Evolutionary conservation across 345 rosid species (phyloP).

Genomic region (Hirschfeldia incana): DNA sequence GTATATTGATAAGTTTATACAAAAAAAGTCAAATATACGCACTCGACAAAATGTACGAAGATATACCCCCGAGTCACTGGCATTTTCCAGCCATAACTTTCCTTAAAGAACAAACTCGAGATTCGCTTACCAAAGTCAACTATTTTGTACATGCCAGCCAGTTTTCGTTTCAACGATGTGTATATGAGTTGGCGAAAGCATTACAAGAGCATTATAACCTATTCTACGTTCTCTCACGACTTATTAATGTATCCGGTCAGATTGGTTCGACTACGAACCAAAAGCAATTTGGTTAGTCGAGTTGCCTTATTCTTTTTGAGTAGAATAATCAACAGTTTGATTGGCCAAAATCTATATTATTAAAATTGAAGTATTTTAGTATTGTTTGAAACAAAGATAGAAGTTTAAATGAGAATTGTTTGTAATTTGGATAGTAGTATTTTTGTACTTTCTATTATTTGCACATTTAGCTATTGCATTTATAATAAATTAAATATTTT

Average conservation of each 20-base stretch:
- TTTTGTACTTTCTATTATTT: too few species aligned
- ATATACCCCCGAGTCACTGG: conserved; percentile 4
- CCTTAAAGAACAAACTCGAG: conserved; percentile 20
- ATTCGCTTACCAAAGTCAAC: conserved; percentile 31
- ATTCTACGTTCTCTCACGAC: neutral
- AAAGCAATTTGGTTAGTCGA: neutral
- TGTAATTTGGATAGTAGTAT: too few species aligned
- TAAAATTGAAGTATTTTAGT: too few species aligned
- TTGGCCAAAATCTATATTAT: too few species aligned
- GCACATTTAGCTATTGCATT: too few species aligned
- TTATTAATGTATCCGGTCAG: neutral
- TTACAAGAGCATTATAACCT: conserved; percentile 6
- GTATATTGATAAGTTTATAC: neutral
- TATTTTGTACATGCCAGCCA: conserved; percentile 11
- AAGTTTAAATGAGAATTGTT: too few species aligned
- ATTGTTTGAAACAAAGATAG: too few species aligned
- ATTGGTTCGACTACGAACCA: neutral
- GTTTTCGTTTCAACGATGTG: conserved; percentile 10
- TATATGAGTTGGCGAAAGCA: conserved; percentile 22
- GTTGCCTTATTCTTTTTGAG: neutral
- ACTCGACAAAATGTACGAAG: conserved; percentile 6
- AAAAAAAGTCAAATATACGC: conserved; percentile 32
- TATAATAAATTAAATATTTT: too few species aligned
- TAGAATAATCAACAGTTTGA: neutral
- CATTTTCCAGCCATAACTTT: neutral